These are phyloP conservation scores for Vachellia pachyceras DNA, from an alignment of 306 rosid genomes.

Conservation along the genomic window DNA sequence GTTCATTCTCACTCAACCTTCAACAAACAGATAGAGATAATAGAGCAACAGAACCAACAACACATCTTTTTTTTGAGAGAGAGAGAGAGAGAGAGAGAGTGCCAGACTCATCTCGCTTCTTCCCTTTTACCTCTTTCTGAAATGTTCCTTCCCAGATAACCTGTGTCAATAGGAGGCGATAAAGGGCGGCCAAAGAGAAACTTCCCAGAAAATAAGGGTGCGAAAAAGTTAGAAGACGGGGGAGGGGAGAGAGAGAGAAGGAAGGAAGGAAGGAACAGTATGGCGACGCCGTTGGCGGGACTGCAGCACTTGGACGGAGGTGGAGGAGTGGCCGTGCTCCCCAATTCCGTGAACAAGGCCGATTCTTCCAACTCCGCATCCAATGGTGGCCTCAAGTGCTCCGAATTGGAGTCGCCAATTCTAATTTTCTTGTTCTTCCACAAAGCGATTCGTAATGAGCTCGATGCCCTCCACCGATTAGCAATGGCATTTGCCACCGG, in stretches of 20 bases:
- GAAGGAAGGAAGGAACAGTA: slow-evolving; percentile 22
- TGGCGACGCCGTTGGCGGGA: slow-evolving; percentile 88
- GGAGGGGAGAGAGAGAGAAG: not conserved
- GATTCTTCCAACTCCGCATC: slow-evolving; percentile 53
- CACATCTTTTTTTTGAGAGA: no score
- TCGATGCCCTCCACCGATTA: slow-evolving; percentile 78
- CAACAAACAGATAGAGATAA: not conserved
- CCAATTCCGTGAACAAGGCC: slow-evolving; percentile 68
- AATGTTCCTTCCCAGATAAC: slow-evolving; percentile 21
- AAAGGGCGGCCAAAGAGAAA: not conserved
- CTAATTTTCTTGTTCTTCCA: slow-evolving; percentile 90
- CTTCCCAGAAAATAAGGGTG: slow-evolving; percentile 30
- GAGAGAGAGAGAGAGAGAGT: slow-evolving; percentile 6
- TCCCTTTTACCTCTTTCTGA: slow-evolving; percentile 21
- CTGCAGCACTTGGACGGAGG: slow-evolving; percentile 68
- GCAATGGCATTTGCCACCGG: slow-evolving; percentile 95
- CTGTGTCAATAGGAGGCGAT: not conserved
- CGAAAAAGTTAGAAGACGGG: slow-evolving; percentile 16
- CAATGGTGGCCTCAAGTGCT: slow-evolving; percentile 57
- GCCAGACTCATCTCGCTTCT: slow-evolving; percentile 31
- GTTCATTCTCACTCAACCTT: slow-evolving; percentile 33
- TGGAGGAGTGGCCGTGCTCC: slow-evolving; percentile 81
- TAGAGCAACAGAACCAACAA: no score
- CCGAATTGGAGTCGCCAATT: slow-evolving; percentile 79
- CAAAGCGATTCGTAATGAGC: slow-evolving; percentile 90